Conservation (phyloP, 345 rosid genomes). For the Jatropha curcas region DNA sequence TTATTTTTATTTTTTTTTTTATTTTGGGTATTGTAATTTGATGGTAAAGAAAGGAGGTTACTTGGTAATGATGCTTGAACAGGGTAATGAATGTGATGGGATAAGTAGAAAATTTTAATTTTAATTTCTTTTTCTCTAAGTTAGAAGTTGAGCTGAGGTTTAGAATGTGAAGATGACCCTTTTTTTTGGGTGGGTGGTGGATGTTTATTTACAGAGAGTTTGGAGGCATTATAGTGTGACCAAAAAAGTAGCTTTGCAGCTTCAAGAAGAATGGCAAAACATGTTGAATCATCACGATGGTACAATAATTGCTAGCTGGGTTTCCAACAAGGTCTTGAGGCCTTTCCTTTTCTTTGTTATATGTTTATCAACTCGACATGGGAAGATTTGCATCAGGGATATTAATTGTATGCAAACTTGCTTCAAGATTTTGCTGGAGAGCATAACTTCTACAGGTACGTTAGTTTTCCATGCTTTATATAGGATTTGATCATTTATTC, state of each 20-base stretch:
- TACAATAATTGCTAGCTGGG: constrained; percentile 48
- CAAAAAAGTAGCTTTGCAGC: constrained; percentile 54
- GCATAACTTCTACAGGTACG: constrained; percentile 74
- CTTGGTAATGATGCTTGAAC: background rate
- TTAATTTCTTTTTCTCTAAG: background rate
- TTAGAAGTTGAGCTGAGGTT: background rate
- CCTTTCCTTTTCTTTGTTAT: constrained; percentile 68
- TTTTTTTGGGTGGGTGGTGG: constrained; percentile 14
- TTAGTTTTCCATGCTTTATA: constrained; percentile 3
- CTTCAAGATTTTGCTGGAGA: constrained; percentile 71
- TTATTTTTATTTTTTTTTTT: background rate
- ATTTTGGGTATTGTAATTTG: background rate
- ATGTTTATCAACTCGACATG: constrained; percentile 45
- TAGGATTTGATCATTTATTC: background rate
- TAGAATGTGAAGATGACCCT: constrained; percentile 9
- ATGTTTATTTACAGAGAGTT: constrained; percentile 66
- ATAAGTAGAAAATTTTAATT: background rate
- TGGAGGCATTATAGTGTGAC: constrained; percentile 69
- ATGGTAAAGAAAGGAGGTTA: background rate
- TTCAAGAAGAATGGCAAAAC: constrained; percentile 70
- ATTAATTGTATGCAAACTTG: constrained; percentile 55
- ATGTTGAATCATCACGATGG: constrained; percentile 39
- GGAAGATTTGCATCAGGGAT: constrained; percentile 50
- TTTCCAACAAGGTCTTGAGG: constrained; percentile 63
- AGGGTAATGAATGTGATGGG: background rate